Conservation (phyloP, 2,329 filamentous ascomycete species). For the Aspergillus quadricinctus region DNA sequence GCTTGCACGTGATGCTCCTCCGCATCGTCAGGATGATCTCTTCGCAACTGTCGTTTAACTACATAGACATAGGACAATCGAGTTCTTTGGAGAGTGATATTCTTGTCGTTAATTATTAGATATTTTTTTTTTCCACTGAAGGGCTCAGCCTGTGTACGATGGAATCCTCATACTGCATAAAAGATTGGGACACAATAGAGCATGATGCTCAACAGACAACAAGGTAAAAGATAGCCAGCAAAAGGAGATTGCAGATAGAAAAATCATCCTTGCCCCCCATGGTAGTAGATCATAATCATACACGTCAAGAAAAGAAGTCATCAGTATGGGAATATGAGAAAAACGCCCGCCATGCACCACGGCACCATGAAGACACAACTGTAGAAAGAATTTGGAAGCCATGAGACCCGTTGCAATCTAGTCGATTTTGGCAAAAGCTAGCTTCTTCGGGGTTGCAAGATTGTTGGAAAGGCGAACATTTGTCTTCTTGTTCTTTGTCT, state of each 20-base stretch:
- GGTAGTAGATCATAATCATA: constrained; percentile 8
- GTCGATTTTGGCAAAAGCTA: constrained; percentile 73
- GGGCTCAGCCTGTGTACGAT: background rate
- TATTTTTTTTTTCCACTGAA: background rate
- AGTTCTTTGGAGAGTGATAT: background rate
- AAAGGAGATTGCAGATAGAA: background rate
- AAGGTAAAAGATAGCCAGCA: background rate
- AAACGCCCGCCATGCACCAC: background rate
- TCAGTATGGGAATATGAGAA: background rate
- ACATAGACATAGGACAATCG: background rate
- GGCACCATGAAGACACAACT: constrained; percentile 4
- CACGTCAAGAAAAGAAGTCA: constrained; percentile 2
- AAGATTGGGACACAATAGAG: background rate
- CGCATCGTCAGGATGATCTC: background rate
- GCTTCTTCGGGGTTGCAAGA: constrained; percentile 63
- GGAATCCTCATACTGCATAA: background rate
- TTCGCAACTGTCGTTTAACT: background rate
- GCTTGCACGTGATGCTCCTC: constrained; percentile 3
- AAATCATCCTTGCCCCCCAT: background rate
- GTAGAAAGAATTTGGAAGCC: constrained; percentile 1
- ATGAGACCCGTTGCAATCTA: constrained; percentile 32
- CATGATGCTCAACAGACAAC: background rate
- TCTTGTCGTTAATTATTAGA: background rate
- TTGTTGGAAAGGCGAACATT: constrained; percentile 76
- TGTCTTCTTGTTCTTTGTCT: constrained; percentile 72